A percentile compares a stretch with the other conserved stretches of the same genome.
phyloP scores from a whole-genome alignment of 2,329 filamentous ascomycete species.

The Juglanconis oblonga region DNA sequence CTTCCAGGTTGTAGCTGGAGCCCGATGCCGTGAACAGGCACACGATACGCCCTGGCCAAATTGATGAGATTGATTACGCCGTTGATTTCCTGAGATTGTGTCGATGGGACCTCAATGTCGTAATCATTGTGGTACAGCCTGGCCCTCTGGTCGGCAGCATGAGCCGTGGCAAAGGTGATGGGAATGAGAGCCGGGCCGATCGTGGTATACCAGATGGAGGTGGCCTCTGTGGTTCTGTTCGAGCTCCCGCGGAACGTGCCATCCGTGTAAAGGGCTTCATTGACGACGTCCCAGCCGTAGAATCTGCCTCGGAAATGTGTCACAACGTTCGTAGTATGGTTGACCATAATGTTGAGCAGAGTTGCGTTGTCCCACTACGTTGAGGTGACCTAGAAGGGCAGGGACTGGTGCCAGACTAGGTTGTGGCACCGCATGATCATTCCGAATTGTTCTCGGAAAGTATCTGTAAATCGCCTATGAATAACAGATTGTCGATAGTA shows the following conservation, averaged over 20 bases:
- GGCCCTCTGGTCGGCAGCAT: no score
- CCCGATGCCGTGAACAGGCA: conserved; percentile 50
- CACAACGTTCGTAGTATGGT: conserved; percentile 19
- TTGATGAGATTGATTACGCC: conserved; percentile 32
- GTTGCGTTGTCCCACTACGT: conserved; percentile 54
- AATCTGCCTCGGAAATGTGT: conserved; percentile 28
- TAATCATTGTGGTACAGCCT: no score
- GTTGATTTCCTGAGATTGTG: conserved; percentile 29
- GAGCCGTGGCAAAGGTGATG: conserved; percentile 38
- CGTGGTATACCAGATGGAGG: conserved; percentile 50
- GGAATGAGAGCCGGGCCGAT: conserved; percentile 55
- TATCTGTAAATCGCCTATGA: neutral
- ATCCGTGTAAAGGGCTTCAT: conserved; percentile 57
- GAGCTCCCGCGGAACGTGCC: conserved; percentile 40
- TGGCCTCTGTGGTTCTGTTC: neutral
- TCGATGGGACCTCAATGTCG: neutral
- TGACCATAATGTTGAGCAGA: conserved; percentile 47
- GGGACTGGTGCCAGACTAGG: conserved; percentile 43
- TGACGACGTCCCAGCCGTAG: conserved; percentile 62
- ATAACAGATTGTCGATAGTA: no score
- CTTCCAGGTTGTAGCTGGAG: conserved; percentile 32
- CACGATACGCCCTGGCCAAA: conserved; percentile 31
- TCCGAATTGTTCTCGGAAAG: conserved; percentile 31
- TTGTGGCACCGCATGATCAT: conserved; percentile 59
- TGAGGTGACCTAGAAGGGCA: conserved; percentile 46